Conservation (phyloP, 805 yeast species). For the Kazachstania bromeliacearum region DNA sequence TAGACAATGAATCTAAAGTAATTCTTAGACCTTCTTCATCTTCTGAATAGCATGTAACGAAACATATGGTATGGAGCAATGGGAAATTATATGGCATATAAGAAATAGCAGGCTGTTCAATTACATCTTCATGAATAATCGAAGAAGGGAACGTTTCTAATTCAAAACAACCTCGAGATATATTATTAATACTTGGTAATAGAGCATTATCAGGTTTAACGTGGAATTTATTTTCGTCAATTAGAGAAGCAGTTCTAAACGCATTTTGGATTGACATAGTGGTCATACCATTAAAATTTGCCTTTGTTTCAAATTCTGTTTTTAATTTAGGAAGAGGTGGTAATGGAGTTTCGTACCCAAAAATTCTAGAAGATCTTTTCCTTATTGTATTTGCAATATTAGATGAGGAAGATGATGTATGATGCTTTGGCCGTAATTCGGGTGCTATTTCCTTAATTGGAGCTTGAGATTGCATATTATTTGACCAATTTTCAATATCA, state of each 20-base stretch:
- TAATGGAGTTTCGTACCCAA: not conserved
- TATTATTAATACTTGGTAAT: not conserved
- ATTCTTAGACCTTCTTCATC: conserved; percentile 78
- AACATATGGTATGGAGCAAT: conserved; percentile 58
- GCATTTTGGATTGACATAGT: conserved; percentile 64
- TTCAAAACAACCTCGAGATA: not conserved
- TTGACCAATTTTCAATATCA: conserved; percentile 79
- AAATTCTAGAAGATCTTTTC: conserved; percentile 1
- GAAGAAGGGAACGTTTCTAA: conserved; percentile 10
- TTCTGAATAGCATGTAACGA: conserved; percentile 93
- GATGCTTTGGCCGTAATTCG: conserved; percentile 41
- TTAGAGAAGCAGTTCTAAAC: conserved; percentile 6
- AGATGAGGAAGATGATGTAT: conserved; percentile 8
- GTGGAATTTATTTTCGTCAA: not conserved
- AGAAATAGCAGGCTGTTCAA: conserved; percentile 84
- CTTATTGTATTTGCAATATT: conserved; percentile 1
- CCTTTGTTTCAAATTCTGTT: not conserved
- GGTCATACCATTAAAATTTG: conserved; percentile 23
- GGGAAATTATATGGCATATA: conserved; percentile 84
- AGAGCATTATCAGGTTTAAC: not conserved
- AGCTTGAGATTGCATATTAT: conserved; percentile 44
- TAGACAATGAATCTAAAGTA: conserved; percentile 86
- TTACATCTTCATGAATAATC: conserved; percentile 62
- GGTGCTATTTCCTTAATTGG: conserved; percentile 45
- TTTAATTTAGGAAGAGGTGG: not conserved